phyloP scores from a whole-genome alignment of 805 yeast genomes.

The Yarrowia porcina region DNA sequence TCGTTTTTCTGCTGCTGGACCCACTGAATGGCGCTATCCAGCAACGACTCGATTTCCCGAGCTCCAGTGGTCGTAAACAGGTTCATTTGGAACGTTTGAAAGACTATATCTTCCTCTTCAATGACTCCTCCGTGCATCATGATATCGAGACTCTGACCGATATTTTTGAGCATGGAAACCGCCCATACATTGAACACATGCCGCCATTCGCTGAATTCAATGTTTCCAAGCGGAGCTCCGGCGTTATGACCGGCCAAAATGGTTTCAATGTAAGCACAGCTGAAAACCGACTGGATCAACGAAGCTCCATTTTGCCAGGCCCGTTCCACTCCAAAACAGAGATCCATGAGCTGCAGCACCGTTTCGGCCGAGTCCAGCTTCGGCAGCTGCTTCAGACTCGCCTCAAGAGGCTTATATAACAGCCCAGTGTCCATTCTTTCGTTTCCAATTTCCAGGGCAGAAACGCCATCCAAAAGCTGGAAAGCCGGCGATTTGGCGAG shows the following conservation, averaged over 20 bases:
- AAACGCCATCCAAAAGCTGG: conserved; percentile 75
- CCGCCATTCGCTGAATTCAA: conserved; percentile 27
- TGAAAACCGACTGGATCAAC: conserved; percentile 69
- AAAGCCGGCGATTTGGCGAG: conserved; percentile 60
- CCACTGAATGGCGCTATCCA: conserved; percentile 46
- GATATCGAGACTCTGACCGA: conserved; percentile 29
- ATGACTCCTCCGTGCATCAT: conserved; percentile 32
- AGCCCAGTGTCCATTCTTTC: conserved; percentile 73
- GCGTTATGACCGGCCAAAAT: conserved; percentile 42
- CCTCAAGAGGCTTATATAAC: conserved; percentile 44
- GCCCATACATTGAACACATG: conserved; percentile 32
- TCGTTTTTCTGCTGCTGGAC: conserved; percentile 29
- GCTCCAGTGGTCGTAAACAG: conserved; percentile 36
- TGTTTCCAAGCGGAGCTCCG: not conserved
- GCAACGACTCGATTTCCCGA: conserved; percentile 29
- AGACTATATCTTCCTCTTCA: conserved; percentile 39
- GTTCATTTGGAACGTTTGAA: conserved; percentile 54
- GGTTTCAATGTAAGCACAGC: conserved; percentile 69
- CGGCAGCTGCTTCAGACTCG: conserved; percentile 47
- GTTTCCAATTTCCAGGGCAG: conserved; percentile 71
- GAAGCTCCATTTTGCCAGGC: conserved; percentile 77
- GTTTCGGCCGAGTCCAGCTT: conserved; percentile 41
- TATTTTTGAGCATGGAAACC: conserved; percentile 33
- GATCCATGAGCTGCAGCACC: conserved; percentile 52
- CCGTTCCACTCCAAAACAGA: conserved; percentile 52